Percentiles rank a stretch among this genome's conserved stretches.
Evolutionary conservation across 2,329 filamentous ascomycete genomes (phyloP).

Genomic region (Pleurostoma richardsiae): DNA sequence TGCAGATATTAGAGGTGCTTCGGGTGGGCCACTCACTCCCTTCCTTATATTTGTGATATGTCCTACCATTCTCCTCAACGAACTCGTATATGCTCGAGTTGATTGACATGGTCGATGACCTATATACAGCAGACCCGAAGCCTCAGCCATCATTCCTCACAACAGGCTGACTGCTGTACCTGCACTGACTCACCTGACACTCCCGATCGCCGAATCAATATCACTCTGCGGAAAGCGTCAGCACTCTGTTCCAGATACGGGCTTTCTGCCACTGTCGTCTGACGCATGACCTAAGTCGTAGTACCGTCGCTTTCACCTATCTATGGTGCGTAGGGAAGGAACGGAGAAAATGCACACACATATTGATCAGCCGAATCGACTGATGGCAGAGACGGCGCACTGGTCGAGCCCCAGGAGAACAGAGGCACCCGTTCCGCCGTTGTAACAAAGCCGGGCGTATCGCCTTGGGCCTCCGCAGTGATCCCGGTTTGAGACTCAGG

Average conservation of each 20-base stretch:
- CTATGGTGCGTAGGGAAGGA: not conserved
- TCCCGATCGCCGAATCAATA: not conserved
- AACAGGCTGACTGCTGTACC: too few relatives aligned
- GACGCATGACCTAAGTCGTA: too few relatives aligned
- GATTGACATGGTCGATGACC: constrained; percentile 7
- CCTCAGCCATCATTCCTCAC: too few relatives aligned
- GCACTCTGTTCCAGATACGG: not conserved
- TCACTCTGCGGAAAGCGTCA: not conserved
- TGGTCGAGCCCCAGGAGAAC: not conserved
- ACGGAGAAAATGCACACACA: not conserved
- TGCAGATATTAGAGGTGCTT: not conserved
- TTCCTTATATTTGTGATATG: constrained; percentile 11
- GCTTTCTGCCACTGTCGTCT: too few relatives aligned
- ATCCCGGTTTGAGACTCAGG: not conserved
- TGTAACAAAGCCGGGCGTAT: not conserved
- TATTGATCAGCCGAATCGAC: not conserved
- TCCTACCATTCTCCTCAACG: constrained; percentile 8
- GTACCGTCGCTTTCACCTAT: not conserved
- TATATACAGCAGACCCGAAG: not conserved
- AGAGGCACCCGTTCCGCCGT: not conserved
- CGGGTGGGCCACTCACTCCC: constrained; percentile 12
- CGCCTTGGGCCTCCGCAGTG: not conserved
- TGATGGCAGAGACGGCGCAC: not conserved
- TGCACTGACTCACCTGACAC: not conserved
- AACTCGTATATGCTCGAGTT: constrained; percentile 8